Conservation (phyloP, 2,329 filamentous ascomycete genomes). For the Colletotrichum nymphaeae region DNA sequence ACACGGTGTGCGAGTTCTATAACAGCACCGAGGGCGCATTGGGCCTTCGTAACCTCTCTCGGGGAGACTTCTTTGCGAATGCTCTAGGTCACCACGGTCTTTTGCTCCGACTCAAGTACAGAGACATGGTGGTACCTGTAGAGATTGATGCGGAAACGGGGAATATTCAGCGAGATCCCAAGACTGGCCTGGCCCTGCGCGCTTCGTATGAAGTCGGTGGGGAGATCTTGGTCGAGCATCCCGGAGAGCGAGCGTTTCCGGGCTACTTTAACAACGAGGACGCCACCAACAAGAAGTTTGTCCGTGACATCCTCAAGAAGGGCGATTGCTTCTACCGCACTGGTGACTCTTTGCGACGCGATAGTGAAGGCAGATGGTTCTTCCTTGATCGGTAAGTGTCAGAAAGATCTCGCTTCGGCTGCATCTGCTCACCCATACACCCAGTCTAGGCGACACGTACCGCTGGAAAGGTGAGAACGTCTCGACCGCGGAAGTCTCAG, state of each 20-base stretch:
- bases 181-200: slow-evolving; percentile 75
- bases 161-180: slow-evolving; percentile 72
- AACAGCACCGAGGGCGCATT: slow-evolving; percentile 81
- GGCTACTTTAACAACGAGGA: slow-evolving; percentile 78
- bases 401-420: not conserved
- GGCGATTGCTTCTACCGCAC: slow-evolving; percentile 77
- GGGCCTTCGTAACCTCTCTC: slow-evolving; percentile 67
- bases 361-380: slow-evolving; percentile 73
- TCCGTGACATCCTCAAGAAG: slow-evolving; percentile 72
- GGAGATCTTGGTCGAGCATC: slow-evolving; percentile 77
- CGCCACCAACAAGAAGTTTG: slow-evolving; percentile 75
- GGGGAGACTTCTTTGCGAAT: slow-evolving; percentile 71
- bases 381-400: slow-evolving; percentile 65
- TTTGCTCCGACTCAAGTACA: slow-evolving; percentile 63
- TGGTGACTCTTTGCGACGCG: slow-evolving; percentile 73
- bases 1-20: slow-evolving; percentile 79
- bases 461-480: slow-evolving; percentile 81
- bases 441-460: slow-evolving; percentile 76
- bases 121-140: slow-evolving; percentile 72
- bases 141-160: slow-evolving; percentile 76
- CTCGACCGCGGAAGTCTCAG: slow-evolving; percentile 74
- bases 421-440: not conserved
- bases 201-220: slow-evolving; percentile 75
- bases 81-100: slow-evolving; percentile 79
- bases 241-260: slow-evolving; percentile 68